A percentile compares a stretch with the other conserved stretches of the same genome.
phyloP scores from a whole-genome alignment of 148 eudicot genomes.

The Nyssa sinensis region DNA sequence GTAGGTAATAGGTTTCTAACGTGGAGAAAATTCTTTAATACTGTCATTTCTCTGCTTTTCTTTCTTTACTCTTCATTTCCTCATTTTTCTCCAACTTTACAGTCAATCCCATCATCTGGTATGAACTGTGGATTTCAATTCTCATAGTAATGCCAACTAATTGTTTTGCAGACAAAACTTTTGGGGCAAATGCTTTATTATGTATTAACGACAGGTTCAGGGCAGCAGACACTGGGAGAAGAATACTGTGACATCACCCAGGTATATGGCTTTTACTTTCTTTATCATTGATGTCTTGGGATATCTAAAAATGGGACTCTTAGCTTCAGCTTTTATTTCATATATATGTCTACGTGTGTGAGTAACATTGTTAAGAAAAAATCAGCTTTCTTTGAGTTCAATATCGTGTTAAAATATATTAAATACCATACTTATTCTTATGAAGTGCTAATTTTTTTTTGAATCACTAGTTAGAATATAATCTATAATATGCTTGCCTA shows the following conservation, averaged over 20 bases:
- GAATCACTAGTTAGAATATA: background rate
- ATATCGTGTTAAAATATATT: no score
- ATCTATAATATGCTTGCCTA: background rate
- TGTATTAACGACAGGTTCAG: constrained; percentile 91
- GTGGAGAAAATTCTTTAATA: background rate
- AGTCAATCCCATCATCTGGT: background rate
- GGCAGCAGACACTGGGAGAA: constrained; percentile 96
- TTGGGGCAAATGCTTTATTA: constrained; percentile 97
- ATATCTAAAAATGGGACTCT: no score
- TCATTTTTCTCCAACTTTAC: background rate
- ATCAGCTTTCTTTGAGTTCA: background rate
- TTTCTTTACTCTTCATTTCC: background rate
- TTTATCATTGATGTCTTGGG: background rate
- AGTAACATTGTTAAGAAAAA: background rate
- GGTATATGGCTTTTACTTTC: constrained; percentile 35
- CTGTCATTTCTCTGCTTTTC: background rate
- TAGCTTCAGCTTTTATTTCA: background rate
- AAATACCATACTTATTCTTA: background rate
- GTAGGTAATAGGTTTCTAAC: background rate
- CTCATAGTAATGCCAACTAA: background rate
- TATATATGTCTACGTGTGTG: background rate
- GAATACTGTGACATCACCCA: constrained; percentile 96
- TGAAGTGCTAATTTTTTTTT: no score
- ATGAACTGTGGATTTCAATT: background rate
- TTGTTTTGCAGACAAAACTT: constrained; percentile 70